These are phyloP conservation scores for Backusella sp. DNA, from an alignment of 192 early-diverging fungal genomes.

Conservation along the genomic window DNA sequence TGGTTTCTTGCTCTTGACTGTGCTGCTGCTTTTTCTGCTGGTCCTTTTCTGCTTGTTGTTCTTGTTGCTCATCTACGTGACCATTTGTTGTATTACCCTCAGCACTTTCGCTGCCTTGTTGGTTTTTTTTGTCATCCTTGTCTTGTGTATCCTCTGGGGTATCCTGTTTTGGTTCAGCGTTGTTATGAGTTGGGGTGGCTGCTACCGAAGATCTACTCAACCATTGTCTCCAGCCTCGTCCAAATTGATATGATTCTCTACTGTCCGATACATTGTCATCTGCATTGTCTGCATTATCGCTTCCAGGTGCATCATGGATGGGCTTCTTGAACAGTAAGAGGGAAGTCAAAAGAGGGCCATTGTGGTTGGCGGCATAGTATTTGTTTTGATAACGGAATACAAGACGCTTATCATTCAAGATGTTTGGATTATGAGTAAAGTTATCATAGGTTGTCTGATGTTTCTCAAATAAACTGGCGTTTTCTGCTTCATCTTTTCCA, in stretches of 20 bases:
- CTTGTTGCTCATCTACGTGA: neutral
- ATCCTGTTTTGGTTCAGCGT: neutral
- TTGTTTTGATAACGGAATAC: conserved; percentile 55
- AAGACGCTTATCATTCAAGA: conserved; percentile 55
- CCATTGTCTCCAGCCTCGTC: conserved; percentile 42
- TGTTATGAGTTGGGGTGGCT: neutral
- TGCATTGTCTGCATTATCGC: conserved; percentile 37
- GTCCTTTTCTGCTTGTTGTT: neutral
- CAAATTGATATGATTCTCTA: conserved; percentile 38
- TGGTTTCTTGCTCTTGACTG: conserved; percentile 11
- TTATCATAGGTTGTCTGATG: conserved; percentile 56
- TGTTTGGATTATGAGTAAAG: conserved; percentile 53
- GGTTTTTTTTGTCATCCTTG: neutral
- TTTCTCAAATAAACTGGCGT: conserved; percentile 49
- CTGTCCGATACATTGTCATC: conserved; percentile 18
- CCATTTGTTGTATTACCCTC: neutral
- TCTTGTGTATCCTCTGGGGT: neutral
- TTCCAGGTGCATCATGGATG: conserved; percentile 32
- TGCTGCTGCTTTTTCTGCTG: neutral
- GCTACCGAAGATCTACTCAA: conserved; percentile 40
- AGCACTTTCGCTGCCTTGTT: neutral
- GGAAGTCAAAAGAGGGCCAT: conserved; percentile 62
- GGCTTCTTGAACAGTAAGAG: conserved; percentile 50
- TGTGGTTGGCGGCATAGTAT: conserved; percentile 63
- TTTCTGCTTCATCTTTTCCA: conserved; percentile 42